Evolutionary conservation across 2,329 filamentous ascomycete species (phyloP), one percentile per base, ranked within the genome.

Genomic region (Diaporthe ilicicola): DNA sequence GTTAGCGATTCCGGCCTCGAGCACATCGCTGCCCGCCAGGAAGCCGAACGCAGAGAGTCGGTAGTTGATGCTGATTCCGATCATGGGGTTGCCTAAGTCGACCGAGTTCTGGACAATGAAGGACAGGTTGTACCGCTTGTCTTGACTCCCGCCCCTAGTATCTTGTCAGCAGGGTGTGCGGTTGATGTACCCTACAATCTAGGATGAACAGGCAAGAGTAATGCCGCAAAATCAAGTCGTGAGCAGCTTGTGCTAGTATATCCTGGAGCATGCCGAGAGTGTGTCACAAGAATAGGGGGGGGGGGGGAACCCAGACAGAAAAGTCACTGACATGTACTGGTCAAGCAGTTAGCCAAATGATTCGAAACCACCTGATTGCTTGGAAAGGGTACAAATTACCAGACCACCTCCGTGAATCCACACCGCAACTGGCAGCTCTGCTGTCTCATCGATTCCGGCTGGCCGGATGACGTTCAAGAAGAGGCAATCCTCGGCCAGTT

Each of bases 401-500:
- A 81, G 55, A 19, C 78, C 78, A 29, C 79, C 79, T 42, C 84
- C 84, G 70, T 90, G 86, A 54, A 91, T 89, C 88, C 89, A 91
- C 0, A 90, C 82, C 13, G 83, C 84, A 8, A 91, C 86, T 0
- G 89, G 89, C 2, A 91, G 81, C 13, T 79, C 82, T 15, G 78
- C 77, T 29, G 75, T 75, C 59, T 78, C 73, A 22, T 82, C 78
- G 7, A 84, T 80, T 3, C 85, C 84, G 15, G 84, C 78, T 0
- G 87, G 87, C 9, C 89, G 84, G 27, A 91, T 80, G 12, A 91
- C 82, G 73, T 90, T 91, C 71, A 91, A 79, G 67, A 87, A 88
- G 1, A 91, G 81, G 73, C 89, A 91, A 73, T 89, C 85, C 75
- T 90, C 89, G 24, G 80, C 90, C 53, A 70, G 13, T 9, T 32